phyloP scores from a whole-genome alignment of 768 basidiomycete species.

The Tephrocybe rancida region DNA sequence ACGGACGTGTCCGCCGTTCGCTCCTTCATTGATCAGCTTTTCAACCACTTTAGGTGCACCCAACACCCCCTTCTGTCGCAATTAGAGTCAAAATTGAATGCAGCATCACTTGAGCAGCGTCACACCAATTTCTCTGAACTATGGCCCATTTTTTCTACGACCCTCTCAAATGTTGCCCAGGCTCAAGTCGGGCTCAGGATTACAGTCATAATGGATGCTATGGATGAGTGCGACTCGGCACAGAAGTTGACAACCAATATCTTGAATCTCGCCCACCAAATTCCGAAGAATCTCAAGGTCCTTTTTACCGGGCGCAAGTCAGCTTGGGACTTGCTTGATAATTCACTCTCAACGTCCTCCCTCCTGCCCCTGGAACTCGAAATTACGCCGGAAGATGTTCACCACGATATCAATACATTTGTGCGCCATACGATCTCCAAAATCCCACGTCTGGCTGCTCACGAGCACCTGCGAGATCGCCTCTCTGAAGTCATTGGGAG shows the following conservation, averaged over 20 bases:
- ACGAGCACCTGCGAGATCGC: neutral
- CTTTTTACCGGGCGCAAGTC: neutral
- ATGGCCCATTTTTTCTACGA: neutral
- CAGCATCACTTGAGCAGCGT: neutral
- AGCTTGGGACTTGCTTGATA: neutral
- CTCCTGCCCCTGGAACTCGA: neutral
- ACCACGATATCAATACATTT: conserved; percentile 1
- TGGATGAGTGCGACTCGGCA: conserved; percentile 1
- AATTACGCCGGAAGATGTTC: neutral
- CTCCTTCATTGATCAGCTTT: conserved; percentile 1
- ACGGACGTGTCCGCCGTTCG: neutral
- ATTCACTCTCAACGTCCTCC: too few species aligned
- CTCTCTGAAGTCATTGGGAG: neutral
- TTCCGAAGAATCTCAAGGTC: neutral
- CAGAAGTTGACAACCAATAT: neutral
- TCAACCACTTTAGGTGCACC: neutral
- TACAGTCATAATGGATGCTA: neutral
- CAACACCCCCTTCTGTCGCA: neutral
- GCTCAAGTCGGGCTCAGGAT: neutral
- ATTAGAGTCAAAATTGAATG: neutral
- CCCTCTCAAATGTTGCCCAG: neutral
- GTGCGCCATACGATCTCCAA: neutral
- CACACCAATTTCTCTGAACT: neutral
- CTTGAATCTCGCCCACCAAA: neutral
- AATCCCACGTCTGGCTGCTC: neutral